Conservation (phyloP, 768 basidiomycete species). For the Amylocystis lapponica region DNA sequence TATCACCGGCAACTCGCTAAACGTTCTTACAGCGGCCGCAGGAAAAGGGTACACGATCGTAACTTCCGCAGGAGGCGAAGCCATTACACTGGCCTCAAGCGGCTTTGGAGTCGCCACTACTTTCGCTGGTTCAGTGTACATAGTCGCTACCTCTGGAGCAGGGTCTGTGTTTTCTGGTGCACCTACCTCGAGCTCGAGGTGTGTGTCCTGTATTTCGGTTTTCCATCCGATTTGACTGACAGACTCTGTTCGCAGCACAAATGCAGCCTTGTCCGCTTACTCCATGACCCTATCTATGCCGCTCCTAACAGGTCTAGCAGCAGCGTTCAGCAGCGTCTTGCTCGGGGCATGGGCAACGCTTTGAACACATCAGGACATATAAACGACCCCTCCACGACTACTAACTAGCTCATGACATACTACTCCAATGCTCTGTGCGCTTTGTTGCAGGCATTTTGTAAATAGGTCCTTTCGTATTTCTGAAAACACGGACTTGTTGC, state of each 20-base stretch:
- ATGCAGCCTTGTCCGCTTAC: constrained; percentile 15
- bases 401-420: background rate
- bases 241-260: background rate
- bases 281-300: constrained; percentile 16
- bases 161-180: constrained; percentile 3
- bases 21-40: constrained; percentile 39
- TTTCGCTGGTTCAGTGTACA: constrained; percentile 49
- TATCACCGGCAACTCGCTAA: background rate
- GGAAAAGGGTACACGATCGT: constrained; percentile 49
- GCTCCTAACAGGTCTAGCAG: constrained; percentile 24
- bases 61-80: constrained; percentile 52
- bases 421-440: too few species aligned
- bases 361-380: constrained; percentile 10
- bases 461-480: too few species aligned
- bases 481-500: too few species aligned
- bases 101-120: constrained; percentile 39
- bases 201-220: background rate
- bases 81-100: constrained; percentile 50
- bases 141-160: constrained; percentile 29
- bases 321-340: constrained; percentile 26
- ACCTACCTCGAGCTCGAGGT: background rate
- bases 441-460: too few species aligned
- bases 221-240: constrained; percentile 5
- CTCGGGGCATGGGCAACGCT: constrained; percentile 37
- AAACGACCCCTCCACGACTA: background rate